Percentiles rank a stretch among this genome's conserved stretches.
phyloP scores from a whole-genome alignment of 1,139 yeast species.

The Candida tunisiensis region DNA sequence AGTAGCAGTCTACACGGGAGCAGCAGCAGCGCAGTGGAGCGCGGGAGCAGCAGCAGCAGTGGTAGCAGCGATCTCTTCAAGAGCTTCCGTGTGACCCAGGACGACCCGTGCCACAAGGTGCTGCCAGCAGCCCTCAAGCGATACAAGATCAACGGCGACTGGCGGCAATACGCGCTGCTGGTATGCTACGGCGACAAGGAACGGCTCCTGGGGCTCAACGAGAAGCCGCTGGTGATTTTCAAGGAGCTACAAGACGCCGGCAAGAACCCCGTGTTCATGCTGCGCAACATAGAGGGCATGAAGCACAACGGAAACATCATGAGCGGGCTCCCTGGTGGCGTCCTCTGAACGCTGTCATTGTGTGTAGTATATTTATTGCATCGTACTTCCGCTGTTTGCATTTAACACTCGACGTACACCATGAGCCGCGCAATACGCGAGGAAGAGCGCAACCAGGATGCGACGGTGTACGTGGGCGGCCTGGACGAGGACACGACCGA shows the following conservation, averaged over 20 bases:
- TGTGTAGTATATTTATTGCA: too few species aligned
- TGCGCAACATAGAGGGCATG: constrained; percentile 39
- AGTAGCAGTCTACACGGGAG: not conserved
- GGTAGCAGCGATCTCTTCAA: constrained; percentile 60
- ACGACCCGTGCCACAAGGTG: constrained; percentile 82
- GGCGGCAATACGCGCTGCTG: constrained; percentile 80
- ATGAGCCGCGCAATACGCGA: too few species aligned
- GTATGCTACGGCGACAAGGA: constrained; percentile 89
- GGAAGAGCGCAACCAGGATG: constrained; percentile 34
- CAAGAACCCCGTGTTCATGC: constrained; percentile 84
- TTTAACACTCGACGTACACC: too few species aligned
- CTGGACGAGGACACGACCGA: constrained; percentile 45
- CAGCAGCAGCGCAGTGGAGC: not conserved
- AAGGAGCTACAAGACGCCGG: constrained; percentile 80
- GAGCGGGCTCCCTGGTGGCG: constrained; percentile 1
- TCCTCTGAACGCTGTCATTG: too few species aligned
- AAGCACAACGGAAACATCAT: not conserved
- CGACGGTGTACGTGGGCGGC: constrained; percentile 72
- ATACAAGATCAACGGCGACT: constrained; percentile 67
- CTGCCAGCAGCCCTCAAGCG: constrained; percentile 81
- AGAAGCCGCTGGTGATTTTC: constrained; percentile 78
- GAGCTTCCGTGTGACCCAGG: constrained; percentile 74
- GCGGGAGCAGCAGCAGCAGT: constrained; percentile 1
- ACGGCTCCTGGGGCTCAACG: constrained; percentile 66
- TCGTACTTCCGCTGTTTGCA: too few species aligned